Percentiles rank a stretch among this genome's conserved stretches.
phyloP scores from a whole-genome alignment of 352 stramenopile genomes.

The Phytophthora colocasiae region DNA sequence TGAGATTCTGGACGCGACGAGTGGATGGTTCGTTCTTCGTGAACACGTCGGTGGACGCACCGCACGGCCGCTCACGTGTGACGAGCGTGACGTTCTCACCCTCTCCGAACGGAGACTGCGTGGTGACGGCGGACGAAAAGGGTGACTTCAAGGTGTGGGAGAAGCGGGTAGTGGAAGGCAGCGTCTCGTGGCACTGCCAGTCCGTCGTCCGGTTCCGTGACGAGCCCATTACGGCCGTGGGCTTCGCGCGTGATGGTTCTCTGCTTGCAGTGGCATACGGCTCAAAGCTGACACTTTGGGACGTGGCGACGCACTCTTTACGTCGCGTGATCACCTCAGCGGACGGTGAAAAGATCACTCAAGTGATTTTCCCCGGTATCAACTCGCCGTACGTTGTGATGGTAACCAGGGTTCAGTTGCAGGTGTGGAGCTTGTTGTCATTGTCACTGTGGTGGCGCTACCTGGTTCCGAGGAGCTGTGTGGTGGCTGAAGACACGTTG shows the following conservation, averaged over 20 bases:
- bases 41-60: conserved; percentile 82
- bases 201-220: conserved; percentile 83
- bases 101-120: conserved; percentile 43
- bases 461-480: conserved; percentile 45
- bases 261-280: conserved; percentile 86
- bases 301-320: conserved; percentile 78
- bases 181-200: conserved; percentile 75
- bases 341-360: conserved; percentile 56
- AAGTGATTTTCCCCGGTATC: conserved; percentile 67
- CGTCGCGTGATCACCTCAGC: conserved; percentile 75
- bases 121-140: conserved; percentile 69
- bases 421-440: conserved; percentile 81
- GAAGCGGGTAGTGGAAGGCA: conserved; percentile 30
- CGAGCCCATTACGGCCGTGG: conserved; percentile 68
- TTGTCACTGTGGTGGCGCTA: conserved; percentile 80
- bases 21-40: conserved; percentile 82
- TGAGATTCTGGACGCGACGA: conserved; percentile 83
- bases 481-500: conserved; percentile 43
- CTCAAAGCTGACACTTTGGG: conserved; percentile 86
- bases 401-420: conserved; percentile 59
- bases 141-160: conserved; percentile 89
- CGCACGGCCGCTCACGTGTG: conserved; percentile 63
- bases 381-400: conserved; percentile 73
- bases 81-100: conserved; percentile 68
- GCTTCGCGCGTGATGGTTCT: conserved; percentile 80